phyloP scores from a whole-genome alignment of 176 grass and related monocot species.

The Ensete ventricosum region DNA sequence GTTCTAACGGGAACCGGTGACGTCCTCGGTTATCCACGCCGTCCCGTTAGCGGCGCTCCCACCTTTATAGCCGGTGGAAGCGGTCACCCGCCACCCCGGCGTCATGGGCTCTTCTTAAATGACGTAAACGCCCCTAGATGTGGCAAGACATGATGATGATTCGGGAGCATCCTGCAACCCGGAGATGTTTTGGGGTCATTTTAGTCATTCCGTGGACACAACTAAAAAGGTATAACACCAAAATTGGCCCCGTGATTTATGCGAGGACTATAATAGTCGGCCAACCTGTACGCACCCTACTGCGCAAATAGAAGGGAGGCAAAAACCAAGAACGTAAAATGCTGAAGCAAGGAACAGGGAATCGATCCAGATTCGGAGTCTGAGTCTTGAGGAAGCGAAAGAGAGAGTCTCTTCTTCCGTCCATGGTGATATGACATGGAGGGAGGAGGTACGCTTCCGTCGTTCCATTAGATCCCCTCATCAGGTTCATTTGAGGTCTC shows the following conservation, averaged over 20 bases:
- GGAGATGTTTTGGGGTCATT: neutral
- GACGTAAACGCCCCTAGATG: neutral
- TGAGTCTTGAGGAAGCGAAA: neutral
- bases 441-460: slow-evolving; percentile 3
- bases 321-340: neutral
- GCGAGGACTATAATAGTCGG: neutral
- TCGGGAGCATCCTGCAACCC: neutral
- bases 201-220: neutral
- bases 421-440: slow-evolving; percentile 1
- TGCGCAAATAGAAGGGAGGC: neutral
- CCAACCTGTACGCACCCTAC: neutral
- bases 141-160: too few relatives aligned
- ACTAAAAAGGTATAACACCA: neutral
- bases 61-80: neutral
- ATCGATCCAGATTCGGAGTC: too few relatives aligned
- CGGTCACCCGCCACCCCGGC: neutral
- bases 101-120: neutral
- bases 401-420: neutral
- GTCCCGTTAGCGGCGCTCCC: neutral
- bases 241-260: neutral
- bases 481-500: too few relatives aligned
- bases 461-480: neutral
- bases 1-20: neutral
- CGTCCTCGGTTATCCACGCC: neutral
- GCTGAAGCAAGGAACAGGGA: neutral